Evolutionary conservation across 106 monocot species (phyloP).

Genomic region (Cymbidium sinense): DNA sequence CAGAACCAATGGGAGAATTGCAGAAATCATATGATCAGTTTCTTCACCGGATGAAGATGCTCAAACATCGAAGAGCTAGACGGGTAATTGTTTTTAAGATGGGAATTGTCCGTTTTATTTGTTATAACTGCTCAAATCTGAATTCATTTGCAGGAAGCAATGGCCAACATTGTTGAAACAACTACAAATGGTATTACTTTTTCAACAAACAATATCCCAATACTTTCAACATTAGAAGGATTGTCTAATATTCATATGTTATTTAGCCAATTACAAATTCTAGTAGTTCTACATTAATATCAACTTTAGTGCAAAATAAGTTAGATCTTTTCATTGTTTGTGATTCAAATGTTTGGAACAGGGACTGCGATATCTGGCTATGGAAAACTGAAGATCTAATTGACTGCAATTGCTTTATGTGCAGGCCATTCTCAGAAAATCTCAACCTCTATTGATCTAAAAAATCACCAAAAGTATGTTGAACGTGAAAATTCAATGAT

Average conservation of each 20-base stretch:
- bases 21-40: slow-evolving; percentile 82
- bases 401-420: not conserved
- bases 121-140: not conserved
- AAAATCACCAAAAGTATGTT: not conserved
- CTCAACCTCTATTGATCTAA: not conserved
- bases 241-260: too few relatives aligned
- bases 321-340: too few relatives aligned
- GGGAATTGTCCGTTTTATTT: not conserved
- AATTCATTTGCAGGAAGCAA: slow-evolving; percentile 34
- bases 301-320: too few relatives aligned
- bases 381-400: not conserved
- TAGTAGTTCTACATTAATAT: too few relatives aligned
- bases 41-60: slow-evolving; percentile 48
- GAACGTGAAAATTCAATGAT: not conserved
- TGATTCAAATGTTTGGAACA: too few relatives aligned
- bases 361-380: too few relatives aligned
- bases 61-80: slow-evolving; percentile 45
- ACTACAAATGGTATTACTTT: slow-evolving; percentile 6
- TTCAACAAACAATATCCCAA: not conserved
- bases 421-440: slow-evolving; percentile 18
- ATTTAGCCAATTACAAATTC: too few relatives aligned
- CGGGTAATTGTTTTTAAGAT: slow-evolving; percentile 14
- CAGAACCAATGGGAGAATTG: slow-evolving; percentile 66
- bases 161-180: slow-evolving; percentile 10
- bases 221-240: too few relatives aligned